phyloP scores from a whole-genome alignment of 1,284 basidiomycete genomes.

The Cutaneotrichosporon cyanovorans region DNA sequence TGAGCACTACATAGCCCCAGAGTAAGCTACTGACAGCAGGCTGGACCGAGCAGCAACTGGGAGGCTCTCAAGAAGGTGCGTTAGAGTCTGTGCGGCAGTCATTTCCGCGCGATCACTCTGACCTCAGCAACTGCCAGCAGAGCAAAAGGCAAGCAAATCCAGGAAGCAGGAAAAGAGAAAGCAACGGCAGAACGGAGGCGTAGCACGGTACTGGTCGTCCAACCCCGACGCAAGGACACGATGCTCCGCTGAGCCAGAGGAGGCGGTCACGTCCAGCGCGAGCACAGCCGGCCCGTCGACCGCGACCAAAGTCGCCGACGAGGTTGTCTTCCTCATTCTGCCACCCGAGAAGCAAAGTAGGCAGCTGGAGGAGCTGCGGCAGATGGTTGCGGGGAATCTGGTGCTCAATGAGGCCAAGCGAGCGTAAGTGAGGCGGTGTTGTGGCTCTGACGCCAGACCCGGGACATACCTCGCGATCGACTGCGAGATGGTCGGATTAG shows the following conservation, averaged over 20 bases:
- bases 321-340: conserved; percentile 19
- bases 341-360: conserved; percentile 20
- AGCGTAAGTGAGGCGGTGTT: conserved; percentile 23
- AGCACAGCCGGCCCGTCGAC: too few species aligned
- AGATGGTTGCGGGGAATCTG: conserved; percentile 34
- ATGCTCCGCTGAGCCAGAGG: too few species aligned
- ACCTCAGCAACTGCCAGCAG: conserved; percentile 5
- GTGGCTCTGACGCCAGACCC: conserved; percentile 17
- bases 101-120: neutral
- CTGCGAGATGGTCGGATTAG: conserved; percentile 97
- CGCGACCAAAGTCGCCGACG: neutral
- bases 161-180: neutral
- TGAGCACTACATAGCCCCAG: neutral
- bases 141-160: neutral
- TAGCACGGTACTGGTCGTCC: neutral
- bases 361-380: conserved; percentile 33
- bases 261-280: too few species aligned
- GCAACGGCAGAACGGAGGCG: neutral
- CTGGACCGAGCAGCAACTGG: conserved; percentile 33
- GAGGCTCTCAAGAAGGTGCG: conserved; percentile 29
- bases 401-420: conserved; percentile 33
- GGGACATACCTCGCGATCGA: conserved; percentile 61
- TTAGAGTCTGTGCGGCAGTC: too few species aligned
- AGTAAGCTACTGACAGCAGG: neutral
- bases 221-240: too few species aligned